Conservation (phyloP, 805 yeast genomes). For the Pichia nanzhaoensis region DNA sequence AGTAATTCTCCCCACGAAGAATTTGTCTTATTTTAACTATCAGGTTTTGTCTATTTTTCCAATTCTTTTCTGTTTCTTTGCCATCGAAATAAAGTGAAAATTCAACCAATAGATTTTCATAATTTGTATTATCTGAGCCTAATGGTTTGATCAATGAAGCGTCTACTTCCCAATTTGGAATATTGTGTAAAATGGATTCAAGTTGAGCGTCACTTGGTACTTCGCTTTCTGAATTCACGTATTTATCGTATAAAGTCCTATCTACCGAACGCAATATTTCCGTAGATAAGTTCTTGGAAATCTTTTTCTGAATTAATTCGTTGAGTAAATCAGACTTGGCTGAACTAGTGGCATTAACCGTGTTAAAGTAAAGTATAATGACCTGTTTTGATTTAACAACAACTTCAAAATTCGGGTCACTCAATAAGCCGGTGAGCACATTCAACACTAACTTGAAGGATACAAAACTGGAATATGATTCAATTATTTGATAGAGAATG, state of each 20-base stretch:
- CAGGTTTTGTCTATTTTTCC: constrained; percentile 65
- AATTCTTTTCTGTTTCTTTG: constrained; percentile 82
- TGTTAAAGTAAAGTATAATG: constrained; percentile 33
- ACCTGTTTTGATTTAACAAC: constrained; percentile 21
- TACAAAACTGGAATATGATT: constrained; percentile 29
- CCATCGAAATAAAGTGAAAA: constrained; percentile 44
- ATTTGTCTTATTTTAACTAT: constrained; percentile 52
- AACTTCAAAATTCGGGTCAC: constrained; percentile 16
- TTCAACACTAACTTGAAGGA: constrained; percentile 27
- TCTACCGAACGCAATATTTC: constrained; percentile 29
- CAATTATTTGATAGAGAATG: constrained; percentile 39
- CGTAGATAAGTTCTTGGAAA: constrained; percentile 22
- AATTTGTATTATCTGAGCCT: constrained; percentile 19
- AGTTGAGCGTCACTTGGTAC: background rate
- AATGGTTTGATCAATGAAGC: constrained; percentile 28
- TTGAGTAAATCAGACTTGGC: constrained; percentile 41
- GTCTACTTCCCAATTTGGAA: constrained; percentile 24
- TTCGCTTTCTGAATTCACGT: background rate
- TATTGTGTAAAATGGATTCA: constrained; percentile 2
- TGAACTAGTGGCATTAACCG: constrained; percentile 25
- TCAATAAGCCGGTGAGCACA: constrained; percentile 20
- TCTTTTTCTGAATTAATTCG: constrained; percentile 33
- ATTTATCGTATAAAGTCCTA: constrained; percentile 16
- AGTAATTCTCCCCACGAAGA: constrained; percentile 45
- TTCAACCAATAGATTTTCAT: constrained; percentile 25